phyloP scores from a whole-genome alignment of 2,329 filamentous ascomycete genomes.

The Endocalyx cinctus region DNA sequence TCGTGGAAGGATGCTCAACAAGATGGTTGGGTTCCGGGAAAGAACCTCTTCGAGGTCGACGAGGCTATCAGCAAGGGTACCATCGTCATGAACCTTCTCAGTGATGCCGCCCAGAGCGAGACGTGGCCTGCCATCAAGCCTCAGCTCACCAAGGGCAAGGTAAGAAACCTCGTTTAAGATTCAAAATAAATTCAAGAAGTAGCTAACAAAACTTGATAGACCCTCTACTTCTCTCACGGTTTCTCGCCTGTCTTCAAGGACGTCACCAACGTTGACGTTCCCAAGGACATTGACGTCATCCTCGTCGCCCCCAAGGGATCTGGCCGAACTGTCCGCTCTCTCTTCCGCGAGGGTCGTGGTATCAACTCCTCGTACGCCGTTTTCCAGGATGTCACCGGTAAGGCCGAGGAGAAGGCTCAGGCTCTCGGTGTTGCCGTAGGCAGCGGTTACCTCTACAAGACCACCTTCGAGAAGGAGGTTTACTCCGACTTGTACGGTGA shows the following conservation, averaged over 20 bases:
- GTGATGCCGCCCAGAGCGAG: constrained; percentile 95
- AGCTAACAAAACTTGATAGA: constrained; percentile 49
- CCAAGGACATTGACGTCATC: constrained; percentile 95
- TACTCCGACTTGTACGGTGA: constrained; percentile 99
- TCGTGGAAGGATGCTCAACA: constrained; percentile 97
- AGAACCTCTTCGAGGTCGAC: constrained; percentile 98
- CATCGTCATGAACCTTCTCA: constrained; percentile 98
- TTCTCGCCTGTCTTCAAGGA: constrained; percentile 99
- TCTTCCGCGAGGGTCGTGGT: constrained; percentile 98
- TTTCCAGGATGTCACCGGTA: constrained; percentile 96
- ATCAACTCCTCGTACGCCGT: constrained; percentile 99
- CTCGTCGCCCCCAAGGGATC: constrained; percentile 99
- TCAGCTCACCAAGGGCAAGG: constrained; percentile 97
- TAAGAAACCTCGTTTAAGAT: constrained; percentile 39
- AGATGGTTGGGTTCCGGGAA: constrained; percentile 97
- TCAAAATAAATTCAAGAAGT: no score
- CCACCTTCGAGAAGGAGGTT: constrained; percentile 99
- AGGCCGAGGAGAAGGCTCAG: constrained; percentile 96
- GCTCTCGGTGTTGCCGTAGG: constrained; percentile 96
- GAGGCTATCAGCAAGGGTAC: constrained; percentile 91
- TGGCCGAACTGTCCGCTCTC: constrained; percentile 94
- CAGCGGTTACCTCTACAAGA: constrained; percentile 99
- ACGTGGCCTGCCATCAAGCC: constrained; percentile 99
- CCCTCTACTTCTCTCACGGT: constrained; percentile 99
- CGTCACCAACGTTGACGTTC: constrained; percentile 97